A percentile compares a stretch with the other conserved stretches of the same genome.
These are phyloP conservation scores for Chaetomiaceae sp. DNA, from an alignment of 2,329 filamentous ascomycete genomes.

Conservation along the genomic window DNA sequence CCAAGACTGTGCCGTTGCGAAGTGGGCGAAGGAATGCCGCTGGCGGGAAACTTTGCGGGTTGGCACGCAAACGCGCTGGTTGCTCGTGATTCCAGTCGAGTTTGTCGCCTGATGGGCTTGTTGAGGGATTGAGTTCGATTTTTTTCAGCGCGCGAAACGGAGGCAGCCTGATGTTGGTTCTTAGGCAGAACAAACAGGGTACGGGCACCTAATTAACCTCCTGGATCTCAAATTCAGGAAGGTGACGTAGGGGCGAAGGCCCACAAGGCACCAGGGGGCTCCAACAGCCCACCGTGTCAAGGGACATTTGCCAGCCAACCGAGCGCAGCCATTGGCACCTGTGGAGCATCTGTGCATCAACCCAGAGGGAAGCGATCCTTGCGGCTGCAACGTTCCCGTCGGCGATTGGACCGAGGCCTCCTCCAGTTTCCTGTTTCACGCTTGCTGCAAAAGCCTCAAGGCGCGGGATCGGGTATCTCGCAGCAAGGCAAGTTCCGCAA, in stretches of 20 bases:
- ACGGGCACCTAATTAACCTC: not conserved
- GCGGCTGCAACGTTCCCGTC: not conserved
- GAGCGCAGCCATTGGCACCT: constrained; percentile 18
- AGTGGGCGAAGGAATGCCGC: not conserved
- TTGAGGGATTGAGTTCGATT: not conserved
- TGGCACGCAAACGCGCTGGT: constrained; percentile 4
- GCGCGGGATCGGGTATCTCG: not conserved
- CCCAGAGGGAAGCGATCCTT: not conserved
- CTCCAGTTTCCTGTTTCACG: constrained; percentile 7
- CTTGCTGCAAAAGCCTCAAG: constrained; percentile 2
- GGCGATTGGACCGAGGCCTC: constrained; percentile 1
- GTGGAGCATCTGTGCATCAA: not conserved
- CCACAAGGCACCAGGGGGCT: constrained; percentile 8
- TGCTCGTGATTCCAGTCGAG: not conserved
- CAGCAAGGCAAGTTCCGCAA: not conserved
- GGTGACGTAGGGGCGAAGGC: constrained; percentile 19
- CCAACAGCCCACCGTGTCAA: constrained; percentile 20
- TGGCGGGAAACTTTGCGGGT: not conserved
- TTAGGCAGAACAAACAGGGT: not conserved
- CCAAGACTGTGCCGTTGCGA: not conserved
- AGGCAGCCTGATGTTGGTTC: not conserved
- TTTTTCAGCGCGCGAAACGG: not conserved
- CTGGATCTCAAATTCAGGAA: constrained; percentile 16
- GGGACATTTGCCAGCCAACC: constrained; percentile 23
- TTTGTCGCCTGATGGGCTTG: not conserved